Conservation (phyloP, 805 yeast genomes). For the Yarrowia sp. region DNA sequence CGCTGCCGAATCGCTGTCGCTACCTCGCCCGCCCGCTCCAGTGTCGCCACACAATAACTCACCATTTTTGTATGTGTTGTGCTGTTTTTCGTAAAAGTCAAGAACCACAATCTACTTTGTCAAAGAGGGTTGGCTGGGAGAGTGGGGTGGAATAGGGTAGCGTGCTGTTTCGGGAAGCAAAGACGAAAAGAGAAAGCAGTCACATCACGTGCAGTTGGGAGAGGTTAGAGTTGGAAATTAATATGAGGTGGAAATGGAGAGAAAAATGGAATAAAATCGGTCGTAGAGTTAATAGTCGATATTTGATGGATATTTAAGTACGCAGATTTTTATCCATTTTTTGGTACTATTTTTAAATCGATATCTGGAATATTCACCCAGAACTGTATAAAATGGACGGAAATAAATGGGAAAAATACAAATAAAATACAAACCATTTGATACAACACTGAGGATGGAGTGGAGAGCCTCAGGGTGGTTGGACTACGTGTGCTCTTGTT, state of each 20-base stretch:
- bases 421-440: too few species aligned
- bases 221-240: not conserved
- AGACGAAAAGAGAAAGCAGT: not conserved
- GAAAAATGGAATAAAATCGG: not conserved
- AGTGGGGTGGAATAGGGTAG: conserved; percentile 24
- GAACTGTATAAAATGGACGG: too few species aligned
- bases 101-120: not conserved
- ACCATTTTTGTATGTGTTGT: conserved; percentile 26
- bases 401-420: too few species aligned
- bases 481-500: too few species aligned
- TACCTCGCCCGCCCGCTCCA: not conserved
- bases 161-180: not conserved
- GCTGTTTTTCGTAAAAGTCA: conserved; percentile 23
- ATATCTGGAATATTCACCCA: too few species aligned
- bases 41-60: not conserved
- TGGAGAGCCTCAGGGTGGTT: too few species aligned
- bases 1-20: not conserved
- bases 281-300: too few species aligned
- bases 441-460: too few species aligned
- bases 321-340: too few species aligned
- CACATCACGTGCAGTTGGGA: conserved; percentile 11
- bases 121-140: conserved; percentile 18
- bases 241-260: too few species aligned
- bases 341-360: too few species aligned
- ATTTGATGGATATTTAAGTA: too few species aligned